These are phyloP conservation scores for Cercospora sp. DNA, from an alignment of 2,329 filamentous ascomycete species.

Conservation along the genomic window DNA sequence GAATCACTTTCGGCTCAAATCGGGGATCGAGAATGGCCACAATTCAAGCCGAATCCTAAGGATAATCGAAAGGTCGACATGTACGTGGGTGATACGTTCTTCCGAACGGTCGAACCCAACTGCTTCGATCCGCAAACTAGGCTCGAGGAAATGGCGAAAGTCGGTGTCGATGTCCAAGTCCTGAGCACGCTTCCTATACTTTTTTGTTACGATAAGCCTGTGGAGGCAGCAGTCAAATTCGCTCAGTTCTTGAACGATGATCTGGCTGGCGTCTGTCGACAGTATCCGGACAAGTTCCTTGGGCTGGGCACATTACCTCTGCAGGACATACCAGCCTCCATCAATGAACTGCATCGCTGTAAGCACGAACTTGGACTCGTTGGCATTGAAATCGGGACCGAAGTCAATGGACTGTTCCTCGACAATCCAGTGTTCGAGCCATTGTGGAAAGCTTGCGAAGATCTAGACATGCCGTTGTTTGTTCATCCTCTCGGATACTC, in stretches of 20 bases:
- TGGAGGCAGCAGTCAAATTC: slow-evolving; percentile 8
- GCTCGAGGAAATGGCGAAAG: slow-evolving; percentile 14
- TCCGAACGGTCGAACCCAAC: slow-evolving; percentile 18
- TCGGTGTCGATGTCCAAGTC: slow-evolving; percentile 15
- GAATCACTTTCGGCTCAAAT: neutral
- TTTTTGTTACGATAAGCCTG: slow-evolving; percentile 21
- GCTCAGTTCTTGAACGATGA: slow-evolving; percentile 19
- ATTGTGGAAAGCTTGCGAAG: slow-evolving; percentile 16
- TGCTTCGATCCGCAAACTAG: slow-evolving; percentile 18
- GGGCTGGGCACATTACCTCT: slow-evolving; percentile 16
- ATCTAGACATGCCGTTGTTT: slow-evolving; percentile 20
- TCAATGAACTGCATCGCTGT: slow-evolving; percentile 14
- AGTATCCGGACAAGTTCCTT: slow-evolving; percentile 11
- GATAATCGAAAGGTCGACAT: slow-evolving; percentile 16
- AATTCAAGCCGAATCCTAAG: slow-evolving; percentile 5
- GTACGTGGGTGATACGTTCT: slow-evolving; percentile 20
- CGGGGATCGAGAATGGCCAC: slow-evolving; percentile 13
- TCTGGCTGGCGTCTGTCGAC: slow-evolving; percentile 10
- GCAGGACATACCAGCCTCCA: slow-evolving; percentile 15
- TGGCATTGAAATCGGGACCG: slow-evolving; percentile 19
- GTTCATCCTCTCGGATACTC: slow-evolving; percentile 20
- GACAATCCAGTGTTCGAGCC: slow-evolving; percentile 13
- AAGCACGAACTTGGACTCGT: slow-evolving; percentile 11
- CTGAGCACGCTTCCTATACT: slow-evolving; percentile 18
- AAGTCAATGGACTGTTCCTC: slow-evolving; percentile 9